These are phyloP conservation scores for Cerrena zonata DNA, from an alignment of 1,284 basidiomycete species.

Conservation along the genomic window DNA sequence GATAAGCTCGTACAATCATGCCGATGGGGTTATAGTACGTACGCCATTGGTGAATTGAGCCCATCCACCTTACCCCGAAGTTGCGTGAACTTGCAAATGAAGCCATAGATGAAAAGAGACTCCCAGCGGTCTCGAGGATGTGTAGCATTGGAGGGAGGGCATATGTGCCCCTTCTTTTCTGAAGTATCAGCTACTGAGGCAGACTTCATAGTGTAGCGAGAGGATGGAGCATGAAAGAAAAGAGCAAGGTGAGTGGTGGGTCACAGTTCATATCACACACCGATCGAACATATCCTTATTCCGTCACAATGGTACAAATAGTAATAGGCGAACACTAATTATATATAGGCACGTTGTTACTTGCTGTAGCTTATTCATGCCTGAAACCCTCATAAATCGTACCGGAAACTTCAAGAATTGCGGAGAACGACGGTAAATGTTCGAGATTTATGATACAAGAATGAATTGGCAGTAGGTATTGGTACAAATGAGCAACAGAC, in stretches of 20 bases:
- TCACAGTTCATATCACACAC: slow-evolving; percentile 24
- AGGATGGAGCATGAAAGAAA: slow-evolving; percentile 26
- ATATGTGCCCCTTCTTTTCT: slow-evolving; percentile 62
- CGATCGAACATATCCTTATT: slow-evolving; percentile 24
- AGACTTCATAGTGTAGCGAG: slow-evolving; percentile 25
- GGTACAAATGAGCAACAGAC: slow-evolving; percentile 2
- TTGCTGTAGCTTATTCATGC: background rate
- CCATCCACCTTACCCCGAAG: slow-evolving; percentile 69
- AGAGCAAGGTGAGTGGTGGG: slow-evolving; percentile 21
- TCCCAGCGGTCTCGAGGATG: slow-evolving; percentile 80
- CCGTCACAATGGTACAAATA: slow-evolving; percentile 31
- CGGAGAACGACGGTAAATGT: background rate
- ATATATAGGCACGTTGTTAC: slow-evolving; percentile 8
- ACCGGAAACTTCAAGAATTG: background rate
- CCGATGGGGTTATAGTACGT: slow-evolving; percentile 30
- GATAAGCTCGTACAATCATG: slow-evolving; percentile 3
- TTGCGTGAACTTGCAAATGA: slow-evolving; percentile 74
- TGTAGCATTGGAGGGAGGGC: slow-evolving; percentile 63
- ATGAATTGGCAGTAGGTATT: slow-evolving; percentile 4
- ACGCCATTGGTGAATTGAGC: slow-evolving; percentile 74
- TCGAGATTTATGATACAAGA: background rate
- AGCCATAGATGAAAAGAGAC: slow-evolving; percentile 75
- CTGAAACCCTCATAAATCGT: background rate
- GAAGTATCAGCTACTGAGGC: slow-evolving; percentile 15
- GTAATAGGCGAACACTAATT: slow-evolving; percentile 25